Evolutionary conservation across 371 early-diverging fungal species (phyloP).

Genomic region (Apophysomyces ossiformis): DNA sequence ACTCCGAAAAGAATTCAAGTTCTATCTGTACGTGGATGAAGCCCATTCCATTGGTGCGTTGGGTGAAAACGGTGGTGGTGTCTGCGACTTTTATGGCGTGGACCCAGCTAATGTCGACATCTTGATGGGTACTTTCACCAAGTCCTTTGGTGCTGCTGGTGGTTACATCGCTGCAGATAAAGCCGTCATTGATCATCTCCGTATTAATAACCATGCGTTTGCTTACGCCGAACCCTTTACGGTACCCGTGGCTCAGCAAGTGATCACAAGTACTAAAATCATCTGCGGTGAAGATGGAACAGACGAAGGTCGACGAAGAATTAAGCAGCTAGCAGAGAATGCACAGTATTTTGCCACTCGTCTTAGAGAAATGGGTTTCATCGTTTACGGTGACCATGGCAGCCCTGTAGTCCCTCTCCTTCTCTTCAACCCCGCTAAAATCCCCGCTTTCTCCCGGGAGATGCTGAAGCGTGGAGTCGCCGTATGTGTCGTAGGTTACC

Average conservation of each 20-base stretch:
- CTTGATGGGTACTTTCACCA: conserved; percentile 99
- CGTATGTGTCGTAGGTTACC: conserved; percentile 98
- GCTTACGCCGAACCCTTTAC: conserved; percentile 95
- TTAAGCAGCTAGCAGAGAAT: conserved; percentile 87
- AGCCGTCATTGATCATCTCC: conserved; percentile 85
- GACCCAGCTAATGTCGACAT: conserved; percentile 95
- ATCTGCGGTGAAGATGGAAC: conserved; percentile 88
- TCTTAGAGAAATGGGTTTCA: conserved; percentile 91
- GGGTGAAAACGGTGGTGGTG: conserved; percentile 94
- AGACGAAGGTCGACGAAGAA: conserved; percentile 80
- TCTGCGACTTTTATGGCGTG: conserved; percentile 96
- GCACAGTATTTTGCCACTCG: conserved; percentile 80
- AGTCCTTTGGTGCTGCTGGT: conserved; percentile 98
- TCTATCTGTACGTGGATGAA: conserved; percentile 98
- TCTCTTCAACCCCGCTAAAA: conserved; percentile 96
- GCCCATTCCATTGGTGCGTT: conserved; percentile 99
- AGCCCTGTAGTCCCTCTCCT: conserved; percentile 97
- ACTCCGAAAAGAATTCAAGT: conserved; percentile 97
- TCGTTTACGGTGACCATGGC: conserved; percentile 93
- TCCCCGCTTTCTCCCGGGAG: conserved; percentile 96
- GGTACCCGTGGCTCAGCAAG: conserved; percentile 88
- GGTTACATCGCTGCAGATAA: conserved; percentile 92
- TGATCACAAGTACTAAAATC: conserved; percentile 83
- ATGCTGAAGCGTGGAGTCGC: conserved; percentile 91
- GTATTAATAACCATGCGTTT: conserved; percentile 82